These are phyloP conservation scores for Suillus occidentalis DNA, from an alignment of 768 basidiomycete genomes.

Conservation along the genomic window DNA sequence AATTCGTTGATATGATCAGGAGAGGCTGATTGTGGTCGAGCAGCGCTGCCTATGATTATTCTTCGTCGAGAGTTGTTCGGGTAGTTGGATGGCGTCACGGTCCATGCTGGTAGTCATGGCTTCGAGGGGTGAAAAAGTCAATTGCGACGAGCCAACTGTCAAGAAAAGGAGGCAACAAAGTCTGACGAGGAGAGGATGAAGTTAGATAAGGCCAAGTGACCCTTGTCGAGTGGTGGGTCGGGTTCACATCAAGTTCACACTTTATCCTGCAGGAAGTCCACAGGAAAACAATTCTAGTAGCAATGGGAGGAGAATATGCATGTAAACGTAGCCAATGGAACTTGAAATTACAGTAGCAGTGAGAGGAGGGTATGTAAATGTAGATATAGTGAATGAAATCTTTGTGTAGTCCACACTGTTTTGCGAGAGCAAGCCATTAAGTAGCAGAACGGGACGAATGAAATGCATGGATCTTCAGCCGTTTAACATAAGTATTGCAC, in stretches of 20 bases:
- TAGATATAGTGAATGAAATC: no score
- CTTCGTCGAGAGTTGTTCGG: not conserved
- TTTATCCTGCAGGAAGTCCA: not conserved
- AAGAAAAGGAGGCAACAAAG: not conserved
- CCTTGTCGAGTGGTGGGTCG: not conserved
- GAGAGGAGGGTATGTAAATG: no score
- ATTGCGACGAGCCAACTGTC: not conserved
- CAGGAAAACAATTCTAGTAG: no score
- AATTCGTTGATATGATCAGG: not conserved
- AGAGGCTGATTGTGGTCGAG: not conserved
- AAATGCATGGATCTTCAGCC: no score
- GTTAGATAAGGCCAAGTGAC: not conserved
- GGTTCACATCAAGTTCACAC: not conserved
- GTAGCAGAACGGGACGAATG: no score
- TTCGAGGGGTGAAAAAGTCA: not conserved
- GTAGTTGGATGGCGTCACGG: not conserved
- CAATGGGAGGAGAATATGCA: no score
- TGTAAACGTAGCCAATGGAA: no score
- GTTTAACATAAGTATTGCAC: no score
- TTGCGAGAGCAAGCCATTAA: no score
- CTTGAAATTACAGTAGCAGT: no score
- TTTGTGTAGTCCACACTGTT: no score
- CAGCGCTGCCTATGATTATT: not conserved
- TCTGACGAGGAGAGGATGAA: not conserved
- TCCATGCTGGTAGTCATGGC: not conserved